Percentiles rank a stretch among this genome's conserved stretches.
Conservation (phyloP, 805 yeast species). For the Ogataea dorogensis region DNA sequence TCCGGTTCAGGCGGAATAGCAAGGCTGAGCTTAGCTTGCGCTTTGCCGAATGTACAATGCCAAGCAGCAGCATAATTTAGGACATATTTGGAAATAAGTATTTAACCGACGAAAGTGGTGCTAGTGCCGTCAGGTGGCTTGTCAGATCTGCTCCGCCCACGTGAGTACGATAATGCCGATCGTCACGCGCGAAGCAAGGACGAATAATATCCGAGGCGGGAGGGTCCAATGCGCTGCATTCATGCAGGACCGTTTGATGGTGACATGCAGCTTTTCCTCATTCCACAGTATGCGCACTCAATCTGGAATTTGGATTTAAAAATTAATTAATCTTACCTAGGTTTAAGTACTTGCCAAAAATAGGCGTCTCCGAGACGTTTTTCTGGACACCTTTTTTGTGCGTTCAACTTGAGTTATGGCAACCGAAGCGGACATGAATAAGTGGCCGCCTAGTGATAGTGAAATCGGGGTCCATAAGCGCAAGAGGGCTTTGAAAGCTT, state of each 20-base stretch:
- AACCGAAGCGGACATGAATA: conserved; percentile 3
- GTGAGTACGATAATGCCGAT: too few species aligned
- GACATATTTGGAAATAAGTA: too few species aligned
- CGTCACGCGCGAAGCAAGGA: too few species aligned
- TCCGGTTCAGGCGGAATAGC: not conserved
- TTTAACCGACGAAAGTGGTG: too few species aligned
- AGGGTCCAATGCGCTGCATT: not conserved
- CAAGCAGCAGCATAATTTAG: not conserved
- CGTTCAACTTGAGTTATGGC: conserved; percentile 1
- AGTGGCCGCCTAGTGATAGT: conserved; percentile 10
- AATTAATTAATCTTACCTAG: too few species aligned
- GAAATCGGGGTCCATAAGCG: conserved; percentile 27
- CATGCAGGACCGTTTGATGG: not conserved
- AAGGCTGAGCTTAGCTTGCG: not conserved
- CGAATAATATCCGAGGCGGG: too few species aligned
- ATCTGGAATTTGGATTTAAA: too few species aligned
- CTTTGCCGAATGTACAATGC: too few species aligned
- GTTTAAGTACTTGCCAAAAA: too few species aligned
- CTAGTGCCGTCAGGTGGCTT: too few species aligned
- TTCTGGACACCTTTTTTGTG: not conserved
- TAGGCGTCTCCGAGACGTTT: not conserved
- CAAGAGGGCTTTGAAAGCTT: conserved; percentile 67
- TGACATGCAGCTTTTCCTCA: not conserved
- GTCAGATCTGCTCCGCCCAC: too few species aligned
- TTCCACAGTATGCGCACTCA: too few species aligned